phyloP scores from a whole-genome alignment of 1,284 basidiomycete species.

The Apiotrichum gracile region DNA sequence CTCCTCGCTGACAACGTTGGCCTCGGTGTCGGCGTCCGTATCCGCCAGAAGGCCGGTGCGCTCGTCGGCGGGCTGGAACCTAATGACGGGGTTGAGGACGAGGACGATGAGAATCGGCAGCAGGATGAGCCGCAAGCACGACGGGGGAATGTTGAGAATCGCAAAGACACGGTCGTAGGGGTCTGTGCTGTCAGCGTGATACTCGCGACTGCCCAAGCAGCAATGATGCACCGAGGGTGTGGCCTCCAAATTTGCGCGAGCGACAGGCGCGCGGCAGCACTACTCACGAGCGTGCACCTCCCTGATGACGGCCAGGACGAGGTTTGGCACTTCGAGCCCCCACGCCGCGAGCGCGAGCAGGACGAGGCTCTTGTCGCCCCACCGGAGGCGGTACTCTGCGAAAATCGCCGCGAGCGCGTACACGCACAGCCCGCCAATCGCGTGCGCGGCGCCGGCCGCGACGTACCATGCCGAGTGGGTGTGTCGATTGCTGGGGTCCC shows the following conservation, averaged over 20 bases:
- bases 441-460: slow-evolving; percentile 14
- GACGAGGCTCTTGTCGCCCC: slow-evolving; percentile 27
- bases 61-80: slow-evolving; percentile 35
- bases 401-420: slow-evolving; percentile 30
- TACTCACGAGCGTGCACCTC: slow-evolving; percentile 31
- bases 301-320: slow-evolving; percentile 30
- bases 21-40: slow-evolving; percentile 7
- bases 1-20: neutral
- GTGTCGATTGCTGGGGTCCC: slow-evolving; percentile 1
- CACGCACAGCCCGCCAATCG: slow-evolving; percentile 29
- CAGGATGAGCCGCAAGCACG: slow-evolving; percentile 27
- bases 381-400: slow-evolving; percentile 31
- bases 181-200: slow-evolving; percentile 6
- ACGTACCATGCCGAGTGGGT: slow-evolving; percentile 12
- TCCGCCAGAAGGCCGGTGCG: slow-evolving; percentile 27
- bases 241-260: too few species aligned
- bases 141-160: slow-evolving; percentile 34
- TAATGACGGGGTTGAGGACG: slow-evolving; percentile 28
- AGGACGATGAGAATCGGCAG: slow-evolving; percentile 31
- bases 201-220: too few species aligned
- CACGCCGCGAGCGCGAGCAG: slow-evolving; percentile 27
- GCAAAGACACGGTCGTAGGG: slow-evolving; percentile 24
- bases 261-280: too few species aligned
- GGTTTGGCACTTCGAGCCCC: slow-evolving; percentile 32
- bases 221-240: too few species aligned